Evolutionary conservation across 2,329 filamentous ascomycete genomes (phyloP).

Genomic region (Neofusicoccum kwambonambiense): DNA sequence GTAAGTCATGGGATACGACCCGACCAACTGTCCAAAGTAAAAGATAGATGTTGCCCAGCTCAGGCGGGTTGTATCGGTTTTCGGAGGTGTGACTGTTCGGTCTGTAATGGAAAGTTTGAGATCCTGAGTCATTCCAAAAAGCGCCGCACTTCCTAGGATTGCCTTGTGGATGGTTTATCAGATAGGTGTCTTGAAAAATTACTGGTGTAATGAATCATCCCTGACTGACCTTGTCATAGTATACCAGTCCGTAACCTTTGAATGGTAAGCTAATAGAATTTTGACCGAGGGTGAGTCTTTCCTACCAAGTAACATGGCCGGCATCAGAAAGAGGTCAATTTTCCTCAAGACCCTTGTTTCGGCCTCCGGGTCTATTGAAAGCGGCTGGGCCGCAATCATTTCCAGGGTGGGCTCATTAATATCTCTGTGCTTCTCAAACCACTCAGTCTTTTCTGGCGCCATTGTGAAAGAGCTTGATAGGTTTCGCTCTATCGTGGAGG

Average conservation of each 20-base stretch:
- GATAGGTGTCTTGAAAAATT: too few relatives aligned
- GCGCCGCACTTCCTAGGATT: constrained; percentile 68
- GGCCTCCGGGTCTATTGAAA: constrained; percentile 48
- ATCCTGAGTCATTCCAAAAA: constrained; percentile 75
- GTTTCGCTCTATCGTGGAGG: too few relatives aligned
- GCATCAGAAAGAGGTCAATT: constrained; percentile 67
- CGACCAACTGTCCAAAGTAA: constrained; percentile 76
- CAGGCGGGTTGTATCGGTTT: constrained; percentile 64
- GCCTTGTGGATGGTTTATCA: constrained; percentile 56
- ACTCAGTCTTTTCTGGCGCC: too few relatives aligned
- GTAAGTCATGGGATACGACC: constrained; percentile 72
- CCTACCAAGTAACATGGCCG: constrained; percentile 55
- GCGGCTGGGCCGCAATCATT: background rate
- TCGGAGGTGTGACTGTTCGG: constrained; percentile 45
- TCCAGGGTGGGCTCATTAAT: background rate
- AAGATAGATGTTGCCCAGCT: constrained; percentile 77
- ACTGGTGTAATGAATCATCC: too few relatives aligned
- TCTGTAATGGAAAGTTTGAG: constrained; percentile 58
- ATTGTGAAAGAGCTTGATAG: too few relatives aligned
- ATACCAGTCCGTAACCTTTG: constrained; percentile 62
- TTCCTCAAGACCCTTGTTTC: constrained; percentile 61
- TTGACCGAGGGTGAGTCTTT: background rate
- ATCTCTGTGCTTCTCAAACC: too few relatives aligned
- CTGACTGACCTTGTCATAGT: constrained; percentile 44
- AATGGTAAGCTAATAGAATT: too few relatives aligned